A percentile compares a stretch with the other conserved stretches of the same genome.
Evolutionary conservation across 1,139 yeast genomes (phyloP).

Genomic region (Zygosaccharomyces sapae): DNA sequence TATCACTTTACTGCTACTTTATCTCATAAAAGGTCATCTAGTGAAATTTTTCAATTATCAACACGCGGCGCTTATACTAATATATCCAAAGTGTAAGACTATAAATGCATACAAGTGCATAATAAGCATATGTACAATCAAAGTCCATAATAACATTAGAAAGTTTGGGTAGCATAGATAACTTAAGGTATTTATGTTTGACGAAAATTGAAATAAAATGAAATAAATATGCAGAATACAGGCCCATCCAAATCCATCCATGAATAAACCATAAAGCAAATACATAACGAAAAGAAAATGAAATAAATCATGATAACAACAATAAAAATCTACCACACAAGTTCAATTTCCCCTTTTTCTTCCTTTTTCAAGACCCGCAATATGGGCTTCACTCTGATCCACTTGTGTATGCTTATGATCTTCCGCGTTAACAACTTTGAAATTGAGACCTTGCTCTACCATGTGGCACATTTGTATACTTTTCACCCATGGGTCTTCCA

Average conservation of each 20-base stretch:
- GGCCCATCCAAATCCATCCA: constrained; percentile 1
- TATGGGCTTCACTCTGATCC: constrained; percentile 91
- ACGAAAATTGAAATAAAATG: background rate
- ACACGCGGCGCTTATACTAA: constrained; percentile 1
- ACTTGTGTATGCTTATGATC: constrained; percentile 84
- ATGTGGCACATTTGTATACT: constrained; percentile 65
- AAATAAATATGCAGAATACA: background rate
- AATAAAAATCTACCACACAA: background rate
- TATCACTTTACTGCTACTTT: background rate
- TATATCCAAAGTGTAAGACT: background rate
- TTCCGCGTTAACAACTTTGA: constrained; percentile 38
- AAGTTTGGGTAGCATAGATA: background rate
- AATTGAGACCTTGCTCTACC: constrained; percentile 43
- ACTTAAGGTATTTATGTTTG: background rate
- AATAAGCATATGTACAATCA: background rate
- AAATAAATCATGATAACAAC: background rate
- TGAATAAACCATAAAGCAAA: background rate
- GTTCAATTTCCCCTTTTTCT: constrained; percentile 41
- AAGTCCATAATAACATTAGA: background rate
- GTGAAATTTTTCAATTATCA: constrained; percentile 2
- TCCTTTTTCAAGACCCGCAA: constrained; percentile 83
- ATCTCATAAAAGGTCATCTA: background rate
- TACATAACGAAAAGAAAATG: background rate
- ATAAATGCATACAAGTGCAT: background rate
- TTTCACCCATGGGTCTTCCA: constrained; percentile 71